These are phyloP conservation scores for Cryoendolithus antarcticus DNA, from an alignment of 2,329 filamentous ascomycete species.

Conservation along the genomic window DNA sequence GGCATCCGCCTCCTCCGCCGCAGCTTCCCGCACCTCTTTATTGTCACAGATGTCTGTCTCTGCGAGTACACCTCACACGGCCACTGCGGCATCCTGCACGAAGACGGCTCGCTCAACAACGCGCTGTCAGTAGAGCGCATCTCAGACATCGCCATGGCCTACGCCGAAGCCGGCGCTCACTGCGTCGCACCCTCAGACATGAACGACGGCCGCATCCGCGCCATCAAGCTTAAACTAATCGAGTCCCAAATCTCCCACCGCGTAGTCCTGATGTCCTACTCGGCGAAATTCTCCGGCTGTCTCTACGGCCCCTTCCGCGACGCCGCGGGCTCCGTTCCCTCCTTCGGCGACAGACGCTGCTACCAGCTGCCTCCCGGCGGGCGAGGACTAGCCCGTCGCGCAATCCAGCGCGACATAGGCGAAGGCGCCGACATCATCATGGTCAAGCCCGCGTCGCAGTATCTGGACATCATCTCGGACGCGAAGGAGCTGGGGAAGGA, in stretches of 20 bases:
- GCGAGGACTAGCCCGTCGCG: constrained; percentile 78
- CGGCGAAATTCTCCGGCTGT: constrained; percentile 93
- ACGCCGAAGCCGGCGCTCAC: constrained; percentile 89
- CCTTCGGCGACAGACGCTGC: constrained; percentile 89
- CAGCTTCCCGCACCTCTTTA: constrained; percentile 80
- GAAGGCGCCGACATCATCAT: constrained; percentile 98
- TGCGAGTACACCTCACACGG: constrained; percentile 98
- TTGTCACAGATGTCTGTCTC: constrained; percentile 85
- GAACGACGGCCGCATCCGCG: constrained; percentile 95
- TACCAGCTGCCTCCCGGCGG: constrained; percentile 93
- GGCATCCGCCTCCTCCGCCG: constrained; percentile 73
- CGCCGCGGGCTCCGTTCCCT: constrained; percentile 79
- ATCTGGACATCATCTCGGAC: constrained; percentile 94
- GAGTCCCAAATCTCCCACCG: constrained; percentile 87
- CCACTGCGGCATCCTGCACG: constrained; percentile 88
- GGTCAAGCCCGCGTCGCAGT: constrained; percentile 95
- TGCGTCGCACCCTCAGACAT: constrained; percentile 96
- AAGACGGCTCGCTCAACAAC: constrained; percentile 90
- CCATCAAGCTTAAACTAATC: constrained; percentile 95
- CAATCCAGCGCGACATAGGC: constrained; percentile 76
- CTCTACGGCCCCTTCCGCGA: constrained; percentile 96
- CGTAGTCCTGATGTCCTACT: constrained; percentile 92
- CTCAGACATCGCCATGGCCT: constrained; percentile 92
- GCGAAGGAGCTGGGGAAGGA: constrained; percentile 89
- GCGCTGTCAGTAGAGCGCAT: constrained; percentile 86